These are phyloP conservation scores for Arachis stenosperma DNA, from an alignment of 306 rosid species.

Conservation along the genomic window DNA sequence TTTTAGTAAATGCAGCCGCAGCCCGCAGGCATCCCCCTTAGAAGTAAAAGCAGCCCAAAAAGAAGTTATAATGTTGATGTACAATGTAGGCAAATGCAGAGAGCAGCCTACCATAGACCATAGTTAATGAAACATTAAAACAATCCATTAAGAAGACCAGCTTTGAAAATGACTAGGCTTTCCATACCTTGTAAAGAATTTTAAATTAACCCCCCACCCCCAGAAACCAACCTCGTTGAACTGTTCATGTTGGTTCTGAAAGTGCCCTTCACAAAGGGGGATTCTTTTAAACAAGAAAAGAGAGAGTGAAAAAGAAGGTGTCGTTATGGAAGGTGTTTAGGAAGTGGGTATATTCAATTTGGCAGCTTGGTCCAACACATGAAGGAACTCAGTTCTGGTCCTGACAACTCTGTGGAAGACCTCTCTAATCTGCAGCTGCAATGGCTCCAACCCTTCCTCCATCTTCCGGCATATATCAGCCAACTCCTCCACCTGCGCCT, in stretches of 20 bases:
- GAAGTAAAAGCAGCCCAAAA: slow-evolving; percentile 23
- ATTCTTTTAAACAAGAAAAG: neutral
- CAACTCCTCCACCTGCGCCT: slow-evolving; percentile 66
- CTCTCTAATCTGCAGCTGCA: slow-evolving; percentile 89
- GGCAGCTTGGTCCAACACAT: slow-evolving; percentile 69
- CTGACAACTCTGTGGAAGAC: slow-evolving; percentile 81
- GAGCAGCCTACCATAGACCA: neutral
- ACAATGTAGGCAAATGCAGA: slow-evolving; percentile 41
- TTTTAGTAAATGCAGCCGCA: neutral
- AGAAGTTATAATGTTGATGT: slow-evolving; percentile 38
- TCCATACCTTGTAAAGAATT: slow-evolving; percentile 4
- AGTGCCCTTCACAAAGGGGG: neutral
- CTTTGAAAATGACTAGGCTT: slow-evolving; percentile 2
- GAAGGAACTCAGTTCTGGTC: slow-evolving; percentile 83
- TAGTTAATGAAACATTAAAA: slow-evolving; percentile 20
- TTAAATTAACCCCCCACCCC: neutral
- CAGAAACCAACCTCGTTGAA: no score
- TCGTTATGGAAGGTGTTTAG: slow-evolving; percentile 20
- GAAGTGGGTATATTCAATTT: slow-evolving; percentile 51
- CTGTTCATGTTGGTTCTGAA: neutral
- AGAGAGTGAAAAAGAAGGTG: neutral
- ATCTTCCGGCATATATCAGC: slow-evolving; percentile 68
- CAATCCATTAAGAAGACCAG: slow-evolving; percentile 26
- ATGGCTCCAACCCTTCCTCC: slow-evolving; percentile 87
- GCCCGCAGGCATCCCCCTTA: neutral